Conservation (phyloP, 805 yeast species). For the Teunomyces stri region DNA sequence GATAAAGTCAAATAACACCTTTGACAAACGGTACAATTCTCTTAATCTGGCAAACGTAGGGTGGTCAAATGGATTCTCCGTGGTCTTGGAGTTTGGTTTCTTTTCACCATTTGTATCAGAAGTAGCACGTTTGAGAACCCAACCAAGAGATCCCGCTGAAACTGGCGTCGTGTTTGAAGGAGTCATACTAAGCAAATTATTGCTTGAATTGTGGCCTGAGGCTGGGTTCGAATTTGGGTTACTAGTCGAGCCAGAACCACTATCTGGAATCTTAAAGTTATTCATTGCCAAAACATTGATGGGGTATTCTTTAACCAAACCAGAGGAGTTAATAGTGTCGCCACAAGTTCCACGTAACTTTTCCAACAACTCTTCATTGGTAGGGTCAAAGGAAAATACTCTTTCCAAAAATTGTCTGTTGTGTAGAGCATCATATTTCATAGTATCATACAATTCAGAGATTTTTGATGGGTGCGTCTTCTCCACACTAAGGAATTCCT, state of each 20-base stretch:
- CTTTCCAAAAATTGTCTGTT: conserved; percentile 84
- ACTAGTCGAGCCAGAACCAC: not conserved
- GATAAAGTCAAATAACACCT: conserved; percentile 91
- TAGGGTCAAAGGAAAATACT: conserved; percentile 66
- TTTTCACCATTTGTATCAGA: conserved; percentile 18
- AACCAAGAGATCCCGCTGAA: conserved; percentile 68
- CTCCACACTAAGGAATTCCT: conserved; percentile 87
- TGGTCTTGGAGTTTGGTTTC: conserved; percentile 17
- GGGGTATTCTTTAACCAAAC: conserved; percentile 68
- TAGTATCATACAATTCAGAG: conserved; percentile 93
- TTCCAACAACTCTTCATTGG: conserved; percentile 34
- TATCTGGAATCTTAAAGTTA: conserved; percentile 61
- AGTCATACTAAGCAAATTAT: conserved; percentile 16
- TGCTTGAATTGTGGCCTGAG: conserved; percentile 19
- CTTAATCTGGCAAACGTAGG: conserved; percentile 76
- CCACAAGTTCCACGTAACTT: conserved; percentile 42
- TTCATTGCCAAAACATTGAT: conserved; percentile 74
- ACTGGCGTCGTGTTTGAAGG: conserved; percentile 20
- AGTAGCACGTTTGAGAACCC: conserved; percentile 53
- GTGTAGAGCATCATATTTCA: conserved; percentile 97
- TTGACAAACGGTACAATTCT: conserved; percentile 85
- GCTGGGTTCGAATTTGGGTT: conserved; percentile 16
- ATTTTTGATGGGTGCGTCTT: conserved; percentile 97
- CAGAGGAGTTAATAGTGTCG: conserved; percentile 45
- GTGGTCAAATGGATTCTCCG: conserved; percentile 62